Evolutionary conservation across 1,139 yeast genomes (phyloP), one percentile per base, ranked within the genome.

Genomic region (Debaryomycetaceae sp.): DNA sequence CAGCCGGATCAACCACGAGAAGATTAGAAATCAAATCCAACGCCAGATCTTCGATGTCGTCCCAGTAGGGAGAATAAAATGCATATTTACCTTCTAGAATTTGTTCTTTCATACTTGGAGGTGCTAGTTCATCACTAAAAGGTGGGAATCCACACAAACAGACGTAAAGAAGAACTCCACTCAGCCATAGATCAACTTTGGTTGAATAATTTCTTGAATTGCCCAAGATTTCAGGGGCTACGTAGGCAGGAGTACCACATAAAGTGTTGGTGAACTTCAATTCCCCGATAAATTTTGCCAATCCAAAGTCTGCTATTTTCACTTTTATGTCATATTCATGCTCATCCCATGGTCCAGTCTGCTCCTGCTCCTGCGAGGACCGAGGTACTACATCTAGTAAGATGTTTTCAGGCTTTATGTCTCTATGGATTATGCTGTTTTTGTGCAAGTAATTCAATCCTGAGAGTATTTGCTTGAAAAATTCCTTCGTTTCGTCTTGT

Each of bases 371-470:
- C 0, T 56, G 41, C 6, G 65, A 51, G 0, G 57, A 50, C 35
- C 78, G 63, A 6, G 75, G 80, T 0, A 69, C 70, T 15, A 83
- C 79, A 55, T 88, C 96, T 15, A 89, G 65, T 28, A 89, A 67
- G n/a, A 88, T 79, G 55, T 88, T 88, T 54, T 88, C 96, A 0
- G 96, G 96, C 55, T 88, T 88, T 42, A 89, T 85, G 56, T 88
- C 94, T 46, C 96, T 61, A 63, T 88, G 96, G 5, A 94, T 91
- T 33, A 88, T 84, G 38, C 92, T 88, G 37, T 73, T 75, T 3
- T 73, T 67, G 56, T 88, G 96, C 32, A 87, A 59, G 55, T 84
- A 83, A 31, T 62, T 58, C 26, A 85, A 57, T 0, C 92, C 94
- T 2, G 71, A 55, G n/a, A 85, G 58, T 18, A 85, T 58, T 52